These are phyloP conservation scores for Capsicum baccatum DNA, from an alignment of 257 asterid species.

Conservation along the genomic window DNA sequence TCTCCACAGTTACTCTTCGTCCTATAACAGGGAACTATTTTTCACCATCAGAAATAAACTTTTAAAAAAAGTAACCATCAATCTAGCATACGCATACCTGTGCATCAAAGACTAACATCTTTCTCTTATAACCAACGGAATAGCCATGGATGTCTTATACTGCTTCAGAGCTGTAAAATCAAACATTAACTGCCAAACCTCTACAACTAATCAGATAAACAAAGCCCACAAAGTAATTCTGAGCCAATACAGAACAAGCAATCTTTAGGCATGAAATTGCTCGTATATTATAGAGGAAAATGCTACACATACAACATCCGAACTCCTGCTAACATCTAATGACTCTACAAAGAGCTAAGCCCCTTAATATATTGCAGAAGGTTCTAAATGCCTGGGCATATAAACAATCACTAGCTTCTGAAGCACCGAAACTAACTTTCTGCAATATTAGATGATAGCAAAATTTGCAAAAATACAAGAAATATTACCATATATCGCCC, in stretches of 20 bases:
- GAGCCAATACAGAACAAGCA: conserved; percentile 21
- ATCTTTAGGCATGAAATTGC: conserved; percentile 26
- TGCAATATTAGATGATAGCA: conserved; percentile 40
- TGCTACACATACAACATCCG: conserved; percentile 54
- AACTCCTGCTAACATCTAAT: conserved; percentile 43
- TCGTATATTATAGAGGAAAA: conserved; percentile 23
- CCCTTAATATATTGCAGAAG: conserved; percentile 33
- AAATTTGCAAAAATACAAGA: conserved; percentile 1
- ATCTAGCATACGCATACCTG: conserved; percentile 25
- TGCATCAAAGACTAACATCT: conserved; percentile 21
- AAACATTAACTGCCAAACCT: neutral
- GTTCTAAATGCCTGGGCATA: conserved; percentile 42
- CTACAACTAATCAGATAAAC: conserved; percentile 27
- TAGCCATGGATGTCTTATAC: conserved; percentile 1
- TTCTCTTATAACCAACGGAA: conserved; percentile 19
- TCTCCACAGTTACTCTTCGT: neutral
- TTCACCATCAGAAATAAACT: neutral
- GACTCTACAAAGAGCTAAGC: conserved; percentile 45
- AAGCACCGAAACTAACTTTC: conserved; percentile 50
- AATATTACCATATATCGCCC: conserved; percentile 49
- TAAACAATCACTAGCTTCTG: conserved; percentile 43
- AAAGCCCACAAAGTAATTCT: conserved; percentile 21
- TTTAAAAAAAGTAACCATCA: neutral
- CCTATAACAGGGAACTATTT: neutral
- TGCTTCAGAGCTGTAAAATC: conserved; percentile 21